Percentiles rank a stretch among this genome's conserved stretches.
phyloP scores from a whole-genome alignment of 495 filamentous ascomycete species.

The Aspergillus avenaceus region DNA sequence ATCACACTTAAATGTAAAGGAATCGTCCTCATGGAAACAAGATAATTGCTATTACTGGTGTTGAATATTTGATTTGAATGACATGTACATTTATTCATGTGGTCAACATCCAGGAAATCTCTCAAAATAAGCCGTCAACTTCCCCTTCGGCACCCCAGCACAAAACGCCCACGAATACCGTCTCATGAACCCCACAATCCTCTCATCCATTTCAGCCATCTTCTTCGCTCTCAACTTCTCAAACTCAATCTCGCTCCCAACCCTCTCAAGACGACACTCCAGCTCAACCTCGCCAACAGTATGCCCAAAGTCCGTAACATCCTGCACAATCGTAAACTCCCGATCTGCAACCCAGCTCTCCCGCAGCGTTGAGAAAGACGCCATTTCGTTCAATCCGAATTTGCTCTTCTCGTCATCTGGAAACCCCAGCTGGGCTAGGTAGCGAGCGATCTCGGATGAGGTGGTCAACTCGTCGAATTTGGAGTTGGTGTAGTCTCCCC shows the following conservation, averaged over 20 bases:
- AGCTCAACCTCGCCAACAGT: conserved; percentile 1
- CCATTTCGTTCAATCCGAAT: conserved; percentile 3
- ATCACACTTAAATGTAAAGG: no score
- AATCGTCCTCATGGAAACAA: no score
- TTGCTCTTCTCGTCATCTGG: background rate
- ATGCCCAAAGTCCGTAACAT: conserved; percentile 3
- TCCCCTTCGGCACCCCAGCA: conserved; percentile 2
- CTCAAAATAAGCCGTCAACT: conserved; percentile 8
- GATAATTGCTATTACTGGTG: no score
- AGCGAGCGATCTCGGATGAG: background rate
- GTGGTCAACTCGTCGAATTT: conserved; percentile 2
- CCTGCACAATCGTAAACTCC: conserved; percentile 4
- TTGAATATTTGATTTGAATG: no score
- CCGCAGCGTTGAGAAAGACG: background rate
- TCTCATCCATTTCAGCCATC: conserved; percentile 4
- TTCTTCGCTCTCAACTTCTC: background rate
- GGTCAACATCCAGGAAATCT: background rate
- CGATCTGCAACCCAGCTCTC: background rate
- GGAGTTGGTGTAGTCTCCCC: conserved; percentile 6
- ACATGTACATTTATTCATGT: no score
- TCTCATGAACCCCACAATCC: background rate
- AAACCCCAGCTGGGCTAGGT: background rate
- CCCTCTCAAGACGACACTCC: background rate
- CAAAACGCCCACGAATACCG: conserved; percentile 5
- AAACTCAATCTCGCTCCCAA: background rate